Evolutionary conservation across 768 basidiomycete species (phyloP), one percentile per base, ranked within the genome.

Genomic region (Dentipellis sp.): DNA sequence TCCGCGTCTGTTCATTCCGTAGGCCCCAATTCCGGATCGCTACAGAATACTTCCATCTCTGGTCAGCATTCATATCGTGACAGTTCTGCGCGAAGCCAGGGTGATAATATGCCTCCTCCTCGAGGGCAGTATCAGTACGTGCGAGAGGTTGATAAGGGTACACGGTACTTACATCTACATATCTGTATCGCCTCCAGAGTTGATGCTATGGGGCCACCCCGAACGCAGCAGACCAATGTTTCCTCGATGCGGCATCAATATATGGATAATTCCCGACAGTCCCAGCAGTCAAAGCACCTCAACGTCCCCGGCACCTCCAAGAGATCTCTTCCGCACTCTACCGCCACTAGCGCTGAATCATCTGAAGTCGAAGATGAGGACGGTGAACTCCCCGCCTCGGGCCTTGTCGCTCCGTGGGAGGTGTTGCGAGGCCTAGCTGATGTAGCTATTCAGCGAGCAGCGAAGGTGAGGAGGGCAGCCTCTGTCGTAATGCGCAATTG

Each of bases 351-450:
- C 59, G 83, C 86, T 10, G 83, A 91, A 68, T 90, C 90, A 1
- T 88, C 89, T 38, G 91, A 91, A 64, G 68, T 81, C n/a, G 91
- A 92, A 51, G 89, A 90, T 50, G 88, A 91, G 47, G 88, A 88
- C 56, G 85, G 86, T 16, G 91, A 87, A 66, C 70, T 93, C 12
- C 91, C 91, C 0, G 86, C 86, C 38, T 80, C 79, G 40, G 89
- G 91, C 50, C 78, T 93, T 49, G 83, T 91, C 54, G 91, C 90
- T 9, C 91, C 91, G 51, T 88, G 88, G 84, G 88, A 91, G 71
- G 90, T 91, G 42, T 74, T 91, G 52, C 76, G 88, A 60, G 86
- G 87, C 49, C 70, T 91, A 57, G 89, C 88, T 38, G 87, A 89
- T 72, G 88, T 89, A 34, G 88, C 89, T 37, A 84, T 82, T 56